phyloP scores from a whole-genome alignment of 768 basidiomycete genomes.

The Lactifluus volemus region DNA sequence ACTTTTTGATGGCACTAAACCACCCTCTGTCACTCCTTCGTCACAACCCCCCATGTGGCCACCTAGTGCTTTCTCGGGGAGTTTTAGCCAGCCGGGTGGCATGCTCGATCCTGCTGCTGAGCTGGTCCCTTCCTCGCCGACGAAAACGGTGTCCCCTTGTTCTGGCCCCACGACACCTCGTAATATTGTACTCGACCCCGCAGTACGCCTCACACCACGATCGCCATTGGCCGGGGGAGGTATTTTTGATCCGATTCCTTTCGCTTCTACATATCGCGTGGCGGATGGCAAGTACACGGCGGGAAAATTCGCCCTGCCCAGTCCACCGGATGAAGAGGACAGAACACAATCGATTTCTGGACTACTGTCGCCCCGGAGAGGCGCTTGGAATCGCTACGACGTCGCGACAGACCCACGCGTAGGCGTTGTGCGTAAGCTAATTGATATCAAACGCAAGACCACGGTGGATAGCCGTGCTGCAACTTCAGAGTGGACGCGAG shows the following conservation, averaged over 20 bases:
- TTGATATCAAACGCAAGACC: slow-evolving; percentile 61
- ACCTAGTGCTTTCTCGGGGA: slow-evolving; percentile 19
- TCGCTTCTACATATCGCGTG: slow-evolving; percentile 50
- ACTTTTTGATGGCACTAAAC: slow-evolving; percentile 24
- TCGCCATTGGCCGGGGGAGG: slow-evolving; percentile 20
- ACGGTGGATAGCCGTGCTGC: slow-evolving; percentile 30
- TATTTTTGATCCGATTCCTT: slow-evolving; percentile 68
- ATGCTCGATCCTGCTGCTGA: slow-evolving; percentile 31
- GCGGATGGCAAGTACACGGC: slow-evolving; percentile 66
- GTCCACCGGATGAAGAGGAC: slow-evolving; percentile 44
- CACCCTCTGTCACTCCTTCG: slow-evolving; percentile 24
- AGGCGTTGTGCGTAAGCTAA: slow-evolving; percentile 56
- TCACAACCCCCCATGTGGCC: slow-evolving; percentile 27
- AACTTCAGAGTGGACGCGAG: slow-evolving; percentile 33
- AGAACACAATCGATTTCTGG: slow-evolving; percentile 17
- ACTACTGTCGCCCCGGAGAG: slow-evolving; percentile 27
- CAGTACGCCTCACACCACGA: slow-evolving; percentile 21
- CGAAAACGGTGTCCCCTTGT: slow-evolving; percentile 35
- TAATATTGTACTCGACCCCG: slow-evolving; percentile 8
- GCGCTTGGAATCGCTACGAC: slow-evolving; percentile 42
- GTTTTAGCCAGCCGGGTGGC: slow-evolving; percentile 16
- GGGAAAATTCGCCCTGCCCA: slow-evolving; percentile 68
- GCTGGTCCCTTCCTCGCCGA: slow-evolving; percentile 43
- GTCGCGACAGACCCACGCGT: slow-evolving; percentile 65
- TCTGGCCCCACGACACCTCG: slow-evolving; percentile 12